Conservation (phyloP, 495 filamentous ascomycete species). For the Pyrenula aspistea region DNA sequence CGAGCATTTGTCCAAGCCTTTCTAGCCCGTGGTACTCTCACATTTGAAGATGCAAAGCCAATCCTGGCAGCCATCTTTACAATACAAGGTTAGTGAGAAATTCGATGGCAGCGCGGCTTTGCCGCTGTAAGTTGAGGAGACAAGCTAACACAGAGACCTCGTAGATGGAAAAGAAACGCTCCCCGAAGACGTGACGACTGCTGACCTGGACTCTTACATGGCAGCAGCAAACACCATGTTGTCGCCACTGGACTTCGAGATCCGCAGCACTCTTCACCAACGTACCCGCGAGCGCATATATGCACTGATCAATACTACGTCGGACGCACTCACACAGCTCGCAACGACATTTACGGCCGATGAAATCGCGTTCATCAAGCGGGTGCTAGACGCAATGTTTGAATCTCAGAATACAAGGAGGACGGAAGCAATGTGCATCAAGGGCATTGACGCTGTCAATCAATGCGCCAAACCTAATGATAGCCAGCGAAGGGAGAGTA, state of each 20-base stretch:
- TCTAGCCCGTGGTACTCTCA: constrained; percentile 64
- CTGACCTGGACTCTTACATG: constrained; percentile 58
- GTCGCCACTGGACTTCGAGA: constrained; percentile 75
- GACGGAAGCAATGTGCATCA: constrained; percentile 70
- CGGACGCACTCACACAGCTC: constrained; percentile 71
- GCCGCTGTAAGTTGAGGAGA: too few species aligned
- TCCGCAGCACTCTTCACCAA: constrained; percentile 61
- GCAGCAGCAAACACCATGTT: constrained; percentile 56
- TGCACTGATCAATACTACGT: constrained; percentile 79
- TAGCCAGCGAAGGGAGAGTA: constrained; percentile 23
- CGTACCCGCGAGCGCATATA: constrained; percentile 37
- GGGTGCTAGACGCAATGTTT: constrained; percentile 87
- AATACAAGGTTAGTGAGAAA: constrained; percentile 26
- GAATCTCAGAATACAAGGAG: constrained; percentile 65
- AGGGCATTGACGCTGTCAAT: constrained; percentile 57
- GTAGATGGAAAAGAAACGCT: constrained; percentile 29
- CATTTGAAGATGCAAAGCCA: constrained; percentile 56
- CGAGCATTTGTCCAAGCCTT: constrained; percentile 92
- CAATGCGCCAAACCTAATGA: constrained; percentile 19
- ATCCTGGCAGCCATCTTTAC: constrained; percentile 67
- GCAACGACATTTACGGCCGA: constrained; percentile 73
- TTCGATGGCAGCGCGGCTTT: not conserved
- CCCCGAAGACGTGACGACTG: constrained; percentile 48
- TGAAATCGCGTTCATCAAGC: constrained; percentile 81
- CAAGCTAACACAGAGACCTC: not conserved